Conservation (phyloP, 2,329 filamentous ascomycete genomes). For the Lachnellula hyalina region DNA sequence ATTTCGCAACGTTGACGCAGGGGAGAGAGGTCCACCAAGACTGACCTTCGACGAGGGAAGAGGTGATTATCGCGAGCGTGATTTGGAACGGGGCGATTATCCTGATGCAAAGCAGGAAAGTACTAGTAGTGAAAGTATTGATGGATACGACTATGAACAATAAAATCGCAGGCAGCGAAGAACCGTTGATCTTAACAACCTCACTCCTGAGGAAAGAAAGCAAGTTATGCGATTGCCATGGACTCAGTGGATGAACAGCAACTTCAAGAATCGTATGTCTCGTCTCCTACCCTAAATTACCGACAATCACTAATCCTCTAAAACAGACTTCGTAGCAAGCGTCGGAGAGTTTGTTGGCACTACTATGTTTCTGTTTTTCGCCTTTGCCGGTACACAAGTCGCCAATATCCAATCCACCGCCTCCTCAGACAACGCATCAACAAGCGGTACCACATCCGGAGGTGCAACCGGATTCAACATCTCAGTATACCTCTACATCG, state of each 20-base stretch:
- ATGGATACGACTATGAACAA: constrained; percentile 24
- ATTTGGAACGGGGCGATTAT: constrained; percentile 17
- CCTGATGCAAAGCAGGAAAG: constrained; percentile 11
- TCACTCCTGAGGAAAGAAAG: constrained; percentile 37
- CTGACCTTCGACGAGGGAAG: constrained; percentile 22
- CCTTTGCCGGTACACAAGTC: constrained; percentile 28
- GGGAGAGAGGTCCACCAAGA: constrained; percentile 16
- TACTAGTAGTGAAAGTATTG: constrained; percentile 19
- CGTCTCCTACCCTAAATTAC: constrained; percentile 5
- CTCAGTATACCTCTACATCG: constrained; percentile 34
- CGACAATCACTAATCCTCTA: not conserved
- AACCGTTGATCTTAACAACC: constrained; percentile 35
- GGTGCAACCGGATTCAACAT: constrained; percentile 41
- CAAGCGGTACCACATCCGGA: constrained; percentile 36
- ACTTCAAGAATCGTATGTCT: constrained; percentile 37
- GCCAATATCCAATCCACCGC: constrained; percentile 30
- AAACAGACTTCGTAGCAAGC: constrained; percentile 24
- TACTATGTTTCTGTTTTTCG: constrained; percentile 34
- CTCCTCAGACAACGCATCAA: constrained; percentile 7
- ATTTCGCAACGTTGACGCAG: constrained; percentile 20
- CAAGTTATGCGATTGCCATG: constrained; percentile 41
- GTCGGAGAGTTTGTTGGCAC: constrained; percentile 32
- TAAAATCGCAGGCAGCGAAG: constrained; percentile 2
- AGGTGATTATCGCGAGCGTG: constrained; percentile 10
- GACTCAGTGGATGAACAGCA: constrained; percentile 43